A percentile compares a stretch with the other conserved stretches of the same genome.
These are phyloP conservation scores for Aspergillus viridinutans DNA, from an alignment of 2,329 filamentous ascomycete species.

Conservation along the genomic window DNA sequence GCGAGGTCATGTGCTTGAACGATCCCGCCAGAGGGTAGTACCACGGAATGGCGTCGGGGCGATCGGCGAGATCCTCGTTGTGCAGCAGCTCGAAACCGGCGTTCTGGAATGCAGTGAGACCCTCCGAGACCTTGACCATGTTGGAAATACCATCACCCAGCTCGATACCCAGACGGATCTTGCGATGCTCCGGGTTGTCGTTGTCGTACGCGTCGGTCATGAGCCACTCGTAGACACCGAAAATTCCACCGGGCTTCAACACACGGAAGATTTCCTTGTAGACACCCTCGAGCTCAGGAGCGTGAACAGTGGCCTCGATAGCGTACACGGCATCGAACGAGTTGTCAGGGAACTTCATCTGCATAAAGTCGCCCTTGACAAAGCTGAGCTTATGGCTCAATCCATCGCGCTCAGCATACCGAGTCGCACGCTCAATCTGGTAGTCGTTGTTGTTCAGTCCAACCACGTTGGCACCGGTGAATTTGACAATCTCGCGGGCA, in stretches of 20 bases:
- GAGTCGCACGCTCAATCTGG: slow-evolving; percentile 89
- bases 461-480: slow-evolving; percentile 81
- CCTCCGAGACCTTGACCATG: slow-evolving; percentile 86
- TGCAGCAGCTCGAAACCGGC: slow-evolving; percentile 81
- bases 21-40: slow-evolving; percentile 89
- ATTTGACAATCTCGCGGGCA: slow-evolving; percentile 92
- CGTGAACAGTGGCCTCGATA: slow-evolving; percentile 95
- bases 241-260: slow-evolving; percentile 90
- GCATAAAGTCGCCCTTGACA: slow-evolving; percentile 98
- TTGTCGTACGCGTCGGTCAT: slow-evolving; percentile 97
- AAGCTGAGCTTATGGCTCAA: slow-evolving; percentile 76
- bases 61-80: slow-evolving; percentile 80
- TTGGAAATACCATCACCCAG: slow-evolving; percentile 95
- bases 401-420: slow-evolving; percentile 77
- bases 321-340: slow-evolving; percentile 93
- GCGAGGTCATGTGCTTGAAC: slow-evolving; percentile 73
- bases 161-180: slow-evolving; percentile 91
- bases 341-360: slow-evolving; percentile 93
- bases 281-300: slow-evolving; percentile 82
- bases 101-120: slow-evolving; percentile 73
- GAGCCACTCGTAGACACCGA: slow-evolving; percentile 98
- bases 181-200: slow-evolving; percentile 76
- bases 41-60: slow-evolving; percentile 75
- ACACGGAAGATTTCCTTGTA: slow-evolving; percentile 94
- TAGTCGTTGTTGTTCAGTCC: slow-evolving; percentile 99